A percentile compares a stretch with the other conserved stretches of the same genome.
phyloP scores from a whole-genome alignment of 306 rosid genomes.

The Luffa aegyptiaca region DNA sequence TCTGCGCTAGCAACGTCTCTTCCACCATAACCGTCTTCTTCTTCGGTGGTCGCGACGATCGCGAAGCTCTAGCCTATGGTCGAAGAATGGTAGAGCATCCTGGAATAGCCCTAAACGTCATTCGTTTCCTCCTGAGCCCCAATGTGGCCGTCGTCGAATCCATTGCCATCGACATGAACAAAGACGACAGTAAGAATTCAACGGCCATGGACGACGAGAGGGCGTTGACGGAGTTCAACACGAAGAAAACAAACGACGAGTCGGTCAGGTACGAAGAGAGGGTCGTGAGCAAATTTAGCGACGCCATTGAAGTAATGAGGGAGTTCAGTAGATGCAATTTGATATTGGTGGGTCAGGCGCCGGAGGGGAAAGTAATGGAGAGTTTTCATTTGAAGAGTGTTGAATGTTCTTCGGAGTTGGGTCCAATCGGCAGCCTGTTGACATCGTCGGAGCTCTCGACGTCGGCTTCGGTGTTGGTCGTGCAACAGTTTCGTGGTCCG shows the following conservation, averaged over 20 bases:
- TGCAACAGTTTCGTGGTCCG: constrained; percentile 32
- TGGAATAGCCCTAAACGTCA: constrained; percentile 32
- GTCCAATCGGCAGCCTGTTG: constrained; percentile 41
- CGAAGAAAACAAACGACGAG: constrained; percentile 3
- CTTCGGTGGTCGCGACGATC: constrained; percentile 56
- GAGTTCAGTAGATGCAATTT: constrained; percentile 30
- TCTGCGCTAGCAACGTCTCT: constrained; percentile 41
- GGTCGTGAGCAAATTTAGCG: constrained; percentile 17
- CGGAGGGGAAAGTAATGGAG: constrained; percentile 30
- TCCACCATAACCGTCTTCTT: constrained; percentile 29
- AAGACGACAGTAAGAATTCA: neutral
- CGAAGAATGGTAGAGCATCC: constrained; percentile 61
- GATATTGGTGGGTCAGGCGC: constrained; percentile 42
- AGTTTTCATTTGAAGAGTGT: constrained; percentile 16
- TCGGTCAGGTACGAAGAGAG: constrained; percentile 33
- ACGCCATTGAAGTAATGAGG: constrained; percentile 13
- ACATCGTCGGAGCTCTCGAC: constrained; percentile 27
- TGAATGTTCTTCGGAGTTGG: constrained; percentile 43
- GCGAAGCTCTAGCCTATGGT: constrained; percentile 59
- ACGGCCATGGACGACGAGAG: constrained; percentile 15
- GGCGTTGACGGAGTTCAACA: constrained; percentile 21
- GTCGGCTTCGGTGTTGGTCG: constrained; percentile 45
- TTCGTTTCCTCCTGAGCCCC: constrained; percentile 19
- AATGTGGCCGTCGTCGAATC: constrained; percentile 14
- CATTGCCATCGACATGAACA: constrained; percentile 16